These are phyloP conservation scores for Pezicula carpinea DNA, from an alignment of 2,329 filamentous ascomycete species.

Conservation along the genomic window DNA sequence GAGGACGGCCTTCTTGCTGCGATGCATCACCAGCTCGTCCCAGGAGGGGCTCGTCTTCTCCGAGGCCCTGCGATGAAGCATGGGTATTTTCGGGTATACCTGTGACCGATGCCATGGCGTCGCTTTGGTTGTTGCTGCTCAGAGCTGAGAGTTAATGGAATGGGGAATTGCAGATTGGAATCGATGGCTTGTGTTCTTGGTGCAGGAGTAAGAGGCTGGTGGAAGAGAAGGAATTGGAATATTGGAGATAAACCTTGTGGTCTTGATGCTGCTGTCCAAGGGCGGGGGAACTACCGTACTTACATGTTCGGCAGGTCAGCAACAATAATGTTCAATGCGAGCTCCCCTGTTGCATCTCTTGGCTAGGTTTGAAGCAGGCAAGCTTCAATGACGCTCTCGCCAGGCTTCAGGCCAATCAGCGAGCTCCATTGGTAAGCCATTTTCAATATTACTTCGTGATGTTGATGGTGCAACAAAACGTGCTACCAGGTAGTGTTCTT, in stretches of 20 bases:
- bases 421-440: slow-evolving; percentile 6
- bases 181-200: background rate
- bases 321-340: too few species aligned
- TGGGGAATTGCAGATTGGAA: background rate
- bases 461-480: background rate
- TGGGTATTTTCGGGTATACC: slow-evolving; percentile 54
- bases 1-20: slow-evolving; percentile 58
- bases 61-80: slow-evolving; percentile 21
- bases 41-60: slow-evolving; percentile 66
- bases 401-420: slow-evolving; percentile 15
- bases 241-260: background rate
- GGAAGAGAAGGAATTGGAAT: background rate
- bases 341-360: background rate
- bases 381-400: slow-evolving; percentile 11
- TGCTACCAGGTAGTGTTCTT: background rate
- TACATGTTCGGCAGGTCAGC: too few species aligned
- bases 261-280: background rate
- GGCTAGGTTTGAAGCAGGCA: background rate
- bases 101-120: slow-evolving; percentile 62
- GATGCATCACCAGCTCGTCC: slow-evolving; percentile 68
- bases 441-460: background rate
- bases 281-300: too few species aligned
- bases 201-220: background rate
- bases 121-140: background rate
- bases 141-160: background rate